These are phyloP conservation scores for Boletellus deceptivus DNA, from an alignment of 1,284 basidiomycete genomes.

Conservation along the genomic window DNA sequence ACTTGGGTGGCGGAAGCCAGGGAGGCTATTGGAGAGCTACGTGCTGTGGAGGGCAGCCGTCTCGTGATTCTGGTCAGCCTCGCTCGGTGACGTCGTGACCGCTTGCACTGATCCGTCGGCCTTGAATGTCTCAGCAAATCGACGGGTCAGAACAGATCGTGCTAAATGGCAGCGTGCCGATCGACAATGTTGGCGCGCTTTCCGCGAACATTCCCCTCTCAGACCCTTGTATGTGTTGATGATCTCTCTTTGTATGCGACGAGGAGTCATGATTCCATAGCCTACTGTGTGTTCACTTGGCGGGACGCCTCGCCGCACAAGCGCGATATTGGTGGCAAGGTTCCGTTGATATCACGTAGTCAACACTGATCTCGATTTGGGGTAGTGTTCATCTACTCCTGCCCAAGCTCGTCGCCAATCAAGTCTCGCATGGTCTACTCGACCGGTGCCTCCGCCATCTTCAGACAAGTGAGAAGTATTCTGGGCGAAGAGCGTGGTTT, in stretches of 20 bases:
- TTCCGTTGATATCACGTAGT: background rate
- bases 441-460: conserved; percentile 59
- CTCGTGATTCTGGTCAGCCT: conserved; percentile 61
- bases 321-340: conserved; percentile 54
- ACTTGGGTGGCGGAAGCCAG: conserved; percentile 63
- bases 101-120: background rate
- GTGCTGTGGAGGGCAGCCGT: conserved; percentile 45
- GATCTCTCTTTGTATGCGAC: conserved; percentile 5
- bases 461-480: conserved; percentile 53
- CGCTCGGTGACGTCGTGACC: background rate
- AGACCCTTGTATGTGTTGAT: conserved; percentile 45
- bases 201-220: conserved; percentile 49
- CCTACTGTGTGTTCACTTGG: conserved; percentile 77
- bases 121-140: conserved; percentile 47
- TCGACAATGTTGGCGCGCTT: conserved; percentile 45
- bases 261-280: conserved; percentile 30
- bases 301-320: conserved; percentile 44
- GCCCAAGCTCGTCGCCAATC: conserved; percentile 75
- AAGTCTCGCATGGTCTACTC: conserved; percentile 88
- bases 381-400: conserved; percentile 85
- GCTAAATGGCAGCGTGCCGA: conserved; percentile 34
- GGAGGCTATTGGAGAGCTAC: conserved; percentile 60
- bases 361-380: conserved; percentile 9
- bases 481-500: conserved; percentile 43
- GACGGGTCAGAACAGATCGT: conserved; percentile 59